These are phyloP conservation scores for Epichloe uncinata DNA, from an alignment of 2,329 filamentous ascomycete genomes.

Conservation along the genomic window DNA sequence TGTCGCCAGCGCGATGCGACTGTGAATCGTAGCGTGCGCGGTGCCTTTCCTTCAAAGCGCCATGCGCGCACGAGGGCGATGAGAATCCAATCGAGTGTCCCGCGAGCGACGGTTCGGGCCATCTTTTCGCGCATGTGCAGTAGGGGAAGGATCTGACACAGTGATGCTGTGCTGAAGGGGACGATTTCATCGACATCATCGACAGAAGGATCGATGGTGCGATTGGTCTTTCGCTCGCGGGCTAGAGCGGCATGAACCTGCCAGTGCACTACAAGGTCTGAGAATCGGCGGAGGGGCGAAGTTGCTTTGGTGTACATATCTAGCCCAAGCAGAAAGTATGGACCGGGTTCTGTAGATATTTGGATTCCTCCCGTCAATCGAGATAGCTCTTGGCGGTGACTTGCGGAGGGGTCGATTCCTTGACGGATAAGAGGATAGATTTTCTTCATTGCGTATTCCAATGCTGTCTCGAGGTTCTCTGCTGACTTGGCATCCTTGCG, in stretches of 20 bases:
- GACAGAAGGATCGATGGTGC: conserved; percentile 12
- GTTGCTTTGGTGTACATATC: conserved; percentile 51
- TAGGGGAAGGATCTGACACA: conserved; percentile 34
- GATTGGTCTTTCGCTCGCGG: conserved; percentile 25
- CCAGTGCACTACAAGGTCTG: conserved; percentile 52
- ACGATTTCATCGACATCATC: conserved; percentile 25
- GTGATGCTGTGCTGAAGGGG: conserved; percentile 29
- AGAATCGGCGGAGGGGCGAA: conserved; percentile 52
- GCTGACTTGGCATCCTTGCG: conserved; percentile 32
- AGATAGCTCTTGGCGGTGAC: conserved; percentile 17
- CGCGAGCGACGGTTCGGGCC: conserved; percentile 29
- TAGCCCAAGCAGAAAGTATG: conserved; percentile 43
- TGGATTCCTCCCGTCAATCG: conserved; percentile 33
- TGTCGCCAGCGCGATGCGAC: conserved; percentile 25
- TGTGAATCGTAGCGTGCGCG: conserved; percentile 34
- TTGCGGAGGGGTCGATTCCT: conserved; percentile 20
- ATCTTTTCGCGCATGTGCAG: conserved; percentile 40
- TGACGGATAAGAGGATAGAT: conserved; percentile 20
- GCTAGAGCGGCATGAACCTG: conserved; percentile 48
- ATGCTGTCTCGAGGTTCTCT: conserved; percentile 21
- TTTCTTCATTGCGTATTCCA: conserved; percentile 23
- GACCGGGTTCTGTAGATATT: conserved; percentile 37
- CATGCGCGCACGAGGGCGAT: conserved; percentile 49
- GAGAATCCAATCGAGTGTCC: conserved; percentile 39
- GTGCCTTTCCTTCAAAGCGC: conserved; percentile 37